Conservation (phyloP, 1,139 yeast species). For the Geotrichum carabidarum region DNA sequence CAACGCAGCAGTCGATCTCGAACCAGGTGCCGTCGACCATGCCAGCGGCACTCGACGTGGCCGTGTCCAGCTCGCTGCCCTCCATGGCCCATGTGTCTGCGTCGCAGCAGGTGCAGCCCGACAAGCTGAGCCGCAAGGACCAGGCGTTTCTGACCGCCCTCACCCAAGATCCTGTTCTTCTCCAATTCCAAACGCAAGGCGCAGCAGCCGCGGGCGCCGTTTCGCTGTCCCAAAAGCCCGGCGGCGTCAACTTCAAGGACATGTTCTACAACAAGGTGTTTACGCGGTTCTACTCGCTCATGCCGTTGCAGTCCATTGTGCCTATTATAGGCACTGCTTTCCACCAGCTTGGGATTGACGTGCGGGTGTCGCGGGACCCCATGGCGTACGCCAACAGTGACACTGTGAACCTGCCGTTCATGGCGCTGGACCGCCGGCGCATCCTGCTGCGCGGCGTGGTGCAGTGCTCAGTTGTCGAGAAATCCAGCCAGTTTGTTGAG, state of each 20-base stretch:
- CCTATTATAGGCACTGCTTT: constrained; percentile 42
- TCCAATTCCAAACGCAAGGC: constrained; percentile 40
- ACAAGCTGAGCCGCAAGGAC: constrained; percentile 28
- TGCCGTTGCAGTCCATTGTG: constrained; percentile 43
- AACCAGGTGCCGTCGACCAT: constrained; percentile 2
- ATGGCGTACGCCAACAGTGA: constrained; percentile 16
- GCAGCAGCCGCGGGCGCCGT: constrained; percentile 27
- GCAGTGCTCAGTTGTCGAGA: constrained; percentile 39
- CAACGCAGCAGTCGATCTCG: constrained; percentile 17
- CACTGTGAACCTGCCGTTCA: constrained; percentile 39
- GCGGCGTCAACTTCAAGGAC: constrained; percentile 29
- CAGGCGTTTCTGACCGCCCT: constrained; percentile 36
- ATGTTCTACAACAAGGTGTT: constrained; percentile 41
- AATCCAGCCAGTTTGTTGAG: constrained; percentile 23
- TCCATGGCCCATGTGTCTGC: constrained; percentile 9
- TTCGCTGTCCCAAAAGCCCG: constrained; percentile 32
- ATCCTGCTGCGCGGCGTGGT: constrained; percentile 47
- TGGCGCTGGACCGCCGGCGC: constrained; percentile 46
- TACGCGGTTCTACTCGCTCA: constrained; percentile 47
- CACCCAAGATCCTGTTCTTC: constrained; percentile 47
- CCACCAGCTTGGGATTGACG: constrained; percentile 40
- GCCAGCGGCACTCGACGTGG: not conserved
- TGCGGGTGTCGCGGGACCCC: constrained; percentile 22
- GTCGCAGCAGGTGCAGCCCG: constrained; percentile 23
- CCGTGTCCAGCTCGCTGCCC: not conserved